These are phyloP conservation scores for Castanopsis chinensis DNA, from an alignment of 306 rosid species.

Conservation along the genomic window DNA sequence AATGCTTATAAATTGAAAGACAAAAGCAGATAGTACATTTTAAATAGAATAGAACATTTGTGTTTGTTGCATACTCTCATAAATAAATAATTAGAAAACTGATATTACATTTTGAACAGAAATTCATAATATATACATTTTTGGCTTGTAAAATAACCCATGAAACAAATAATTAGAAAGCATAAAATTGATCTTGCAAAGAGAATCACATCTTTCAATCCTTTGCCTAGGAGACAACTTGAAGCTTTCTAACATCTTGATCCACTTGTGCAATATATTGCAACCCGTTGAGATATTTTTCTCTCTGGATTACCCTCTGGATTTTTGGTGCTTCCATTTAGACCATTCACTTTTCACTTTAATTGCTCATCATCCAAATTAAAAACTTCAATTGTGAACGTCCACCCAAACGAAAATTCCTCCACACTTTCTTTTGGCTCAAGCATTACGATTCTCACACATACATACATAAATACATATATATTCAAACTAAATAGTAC, in stretches of 20 bases:
- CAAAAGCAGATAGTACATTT: no score
- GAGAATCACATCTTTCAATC: slow-evolving; percentile 76
- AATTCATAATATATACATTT: no score
- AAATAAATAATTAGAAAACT: no score
- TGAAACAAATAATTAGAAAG: not conserved
- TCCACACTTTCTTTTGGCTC: no score
- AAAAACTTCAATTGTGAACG: slow-evolving; percentile 48
- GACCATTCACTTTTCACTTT: slow-evolving; percentile 8
- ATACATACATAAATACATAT: no score
- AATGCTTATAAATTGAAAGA: no score
- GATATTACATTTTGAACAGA: no score
- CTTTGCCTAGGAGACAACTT: slow-evolving; percentile 79
- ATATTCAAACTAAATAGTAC: no score
- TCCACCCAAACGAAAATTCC: slow-evolving; percentile 89
- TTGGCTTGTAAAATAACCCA: not conserved
- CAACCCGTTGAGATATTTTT: slow-evolving; percentile 60
- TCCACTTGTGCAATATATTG: slow-evolving; percentile 97
- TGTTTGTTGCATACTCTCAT: no score
- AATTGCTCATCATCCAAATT: no score
- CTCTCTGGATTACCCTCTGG: slow-evolving; percentile 33
- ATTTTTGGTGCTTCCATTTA: slow-evolving; percentile 32
- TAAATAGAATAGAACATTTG: no score
- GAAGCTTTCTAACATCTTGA: slow-evolving; percentile 96
- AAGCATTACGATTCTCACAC: no score
- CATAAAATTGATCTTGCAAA: not conserved